Conservation (phyloP, 495 filamentous ascomycete species). For the Aspergillus cristatus region DNA sequence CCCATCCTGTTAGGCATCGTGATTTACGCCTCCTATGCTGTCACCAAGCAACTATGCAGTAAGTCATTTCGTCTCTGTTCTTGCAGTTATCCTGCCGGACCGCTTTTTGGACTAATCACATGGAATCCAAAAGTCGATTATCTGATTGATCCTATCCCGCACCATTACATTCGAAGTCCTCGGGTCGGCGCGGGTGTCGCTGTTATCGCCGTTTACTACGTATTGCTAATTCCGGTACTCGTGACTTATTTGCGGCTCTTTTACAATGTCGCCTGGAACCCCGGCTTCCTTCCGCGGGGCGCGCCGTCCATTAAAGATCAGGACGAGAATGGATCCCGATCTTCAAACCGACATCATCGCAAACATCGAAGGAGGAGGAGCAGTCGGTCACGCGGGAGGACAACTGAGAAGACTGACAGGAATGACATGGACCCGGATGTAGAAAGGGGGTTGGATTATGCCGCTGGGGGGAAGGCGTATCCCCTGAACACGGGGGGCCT, state of each 20-base stretch:
- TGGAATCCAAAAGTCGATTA: constrained; percentile 46
- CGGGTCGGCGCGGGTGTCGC: constrained; percentile 51
- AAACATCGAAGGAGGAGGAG: constrained; percentile 9
- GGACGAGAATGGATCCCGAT: constrained; percentile 1
- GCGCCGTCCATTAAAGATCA: constrained; percentile 16
- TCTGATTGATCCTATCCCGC: constrained; percentile 44
- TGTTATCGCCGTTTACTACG: constrained; percentile 61
- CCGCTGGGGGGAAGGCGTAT: constrained; percentile 14
- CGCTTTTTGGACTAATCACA: not conserved
- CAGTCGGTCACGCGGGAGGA: constrained; percentile 9
- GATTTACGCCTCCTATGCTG: constrained; percentile 53
- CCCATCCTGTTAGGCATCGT: constrained; percentile 46
- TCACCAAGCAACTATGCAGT: constrained; percentile 52
- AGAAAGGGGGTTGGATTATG: constrained; percentile 15
- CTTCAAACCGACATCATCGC: constrained; percentile 9
- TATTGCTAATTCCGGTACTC: constrained; percentile 57
- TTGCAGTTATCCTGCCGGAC: not conserved
- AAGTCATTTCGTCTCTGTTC: constrained; percentile 10
- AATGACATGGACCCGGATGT: constrained; percentile 11
- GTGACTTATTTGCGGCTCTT: constrained; percentile 60
- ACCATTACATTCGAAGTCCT: constrained; percentile 22
- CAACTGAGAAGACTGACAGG: constrained; percentile 15
- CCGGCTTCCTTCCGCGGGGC: constrained; percentile 61
- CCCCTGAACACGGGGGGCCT: constrained; percentile 24
- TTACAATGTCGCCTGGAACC: constrained; percentile 52